These are phyloP conservation scores for Cucurbita maxima DNA, from an alignment of 306 rosid genomes.

Conservation along the genomic window DNA sequence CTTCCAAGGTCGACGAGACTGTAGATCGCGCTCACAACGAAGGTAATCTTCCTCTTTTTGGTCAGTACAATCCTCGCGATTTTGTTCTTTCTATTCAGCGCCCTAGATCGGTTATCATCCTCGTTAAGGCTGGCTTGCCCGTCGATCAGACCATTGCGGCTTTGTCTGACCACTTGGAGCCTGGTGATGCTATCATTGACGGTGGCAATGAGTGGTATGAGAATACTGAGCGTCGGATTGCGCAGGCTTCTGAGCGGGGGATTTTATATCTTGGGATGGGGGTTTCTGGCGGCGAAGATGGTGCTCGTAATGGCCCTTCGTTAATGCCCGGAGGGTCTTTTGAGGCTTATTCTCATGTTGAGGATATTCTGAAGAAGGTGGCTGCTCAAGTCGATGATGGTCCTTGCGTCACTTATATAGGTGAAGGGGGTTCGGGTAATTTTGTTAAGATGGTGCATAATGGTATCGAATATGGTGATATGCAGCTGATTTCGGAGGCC, in stretches of 20 bases:
- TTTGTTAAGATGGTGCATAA: slow-evolving; percentile 93
- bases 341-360: slow-evolving; percentile 46
- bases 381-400: slow-evolving; percentile 95
- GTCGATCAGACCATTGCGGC: slow-evolving; percentile 85
- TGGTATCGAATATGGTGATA: slow-evolving; percentile 84
- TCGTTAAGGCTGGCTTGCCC: slow-evolving; percentile 84
- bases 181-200: slow-evolving; percentile 75
- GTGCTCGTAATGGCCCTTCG: slow-evolving; percentile 77
- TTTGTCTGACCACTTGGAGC: slow-evolving; percentile 53
- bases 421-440: slow-evolving; percentile 81
- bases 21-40: slow-evolving; percentile 57
- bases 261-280: slow-evolving; percentile 82
- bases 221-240: slow-evolving; percentile 70
- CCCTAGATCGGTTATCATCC: slow-evolving; percentile 84
- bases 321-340: slow-evolving; percentile 83
- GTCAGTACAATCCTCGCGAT: slow-evolving; percentile 65
- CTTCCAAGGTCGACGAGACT: slow-evolving; percentile 82
- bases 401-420: slow-evolving; percentile 75
- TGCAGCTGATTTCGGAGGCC: slow-evolving; percentile 89
- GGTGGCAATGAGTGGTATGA: slow-evolving; percentile 96
- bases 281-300: slow-evolving; percentile 91
- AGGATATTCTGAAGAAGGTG: slow-evolving; percentile 49
- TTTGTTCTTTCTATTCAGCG: slow-evolving; percentile 71
- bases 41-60: slow-evolving; percentile 53
- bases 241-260: slow-evolving; percentile 20